Conservation (phyloP, 2,329 filamentous ascomycete species). For the Hymenoscyphus repandus region DNA sequence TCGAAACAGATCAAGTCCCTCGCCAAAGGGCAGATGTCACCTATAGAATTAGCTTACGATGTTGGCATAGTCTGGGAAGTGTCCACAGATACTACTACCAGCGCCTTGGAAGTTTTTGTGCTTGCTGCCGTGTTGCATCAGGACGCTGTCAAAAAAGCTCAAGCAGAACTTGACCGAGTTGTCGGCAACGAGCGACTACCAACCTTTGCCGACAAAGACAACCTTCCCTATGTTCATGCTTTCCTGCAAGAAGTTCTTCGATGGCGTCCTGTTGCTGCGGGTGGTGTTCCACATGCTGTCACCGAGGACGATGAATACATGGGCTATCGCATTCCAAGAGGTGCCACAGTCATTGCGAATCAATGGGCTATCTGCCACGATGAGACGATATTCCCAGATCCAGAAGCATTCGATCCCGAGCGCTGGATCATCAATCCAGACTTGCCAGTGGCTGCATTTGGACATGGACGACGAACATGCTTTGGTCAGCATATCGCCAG, state of each 20-base stretch:
- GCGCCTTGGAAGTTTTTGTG: slow-evolving; percentile 34
- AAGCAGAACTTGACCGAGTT: slow-evolving; percentile 41
- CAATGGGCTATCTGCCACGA: slow-evolving; percentile 8
- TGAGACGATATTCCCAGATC: slow-evolving; percentile 20
- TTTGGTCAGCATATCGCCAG: slow-evolving; percentile 35
- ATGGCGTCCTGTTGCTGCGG: slow-evolving; percentile 12
- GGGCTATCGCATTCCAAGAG: slow-evolving; percentile 37
- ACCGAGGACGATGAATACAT: slow-evolving; percentile 50
- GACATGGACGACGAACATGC: slow-evolving; percentile 33
- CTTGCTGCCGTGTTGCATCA: slow-evolving; percentile 33
- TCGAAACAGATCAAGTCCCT: slow-evolving; percentile 5
- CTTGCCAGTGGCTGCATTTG: slow-evolving; percentile 29
- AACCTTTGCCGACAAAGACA: slow-evolving; percentile 36
- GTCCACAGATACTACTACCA: slow-evolving; percentile 5
- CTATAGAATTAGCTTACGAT: slow-evolving; percentile 8
- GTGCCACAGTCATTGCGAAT: slow-evolving; percentile 6
- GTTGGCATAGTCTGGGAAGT: slow-evolving; percentile 9
- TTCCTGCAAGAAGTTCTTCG: slow-evolving; percentile 39
- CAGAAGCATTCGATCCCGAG: slow-evolving; percentile 18
- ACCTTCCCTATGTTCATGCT: slow-evolving; percentile 37
- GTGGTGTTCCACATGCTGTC: slow-evolving; percentile 48
- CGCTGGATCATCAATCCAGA: slow-evolving; percentile 31
- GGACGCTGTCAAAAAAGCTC: slow-evolving; percentile 41
- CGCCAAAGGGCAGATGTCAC: background rate
- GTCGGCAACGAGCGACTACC: slow-evolving; percentile 42